Evolutionary conservation across 805 yeast genomes (phyloP), one percentile per base, ranked within the genome.

Genomic region (fission yeast (Schizosaccharomyces pombe)): DNA sequence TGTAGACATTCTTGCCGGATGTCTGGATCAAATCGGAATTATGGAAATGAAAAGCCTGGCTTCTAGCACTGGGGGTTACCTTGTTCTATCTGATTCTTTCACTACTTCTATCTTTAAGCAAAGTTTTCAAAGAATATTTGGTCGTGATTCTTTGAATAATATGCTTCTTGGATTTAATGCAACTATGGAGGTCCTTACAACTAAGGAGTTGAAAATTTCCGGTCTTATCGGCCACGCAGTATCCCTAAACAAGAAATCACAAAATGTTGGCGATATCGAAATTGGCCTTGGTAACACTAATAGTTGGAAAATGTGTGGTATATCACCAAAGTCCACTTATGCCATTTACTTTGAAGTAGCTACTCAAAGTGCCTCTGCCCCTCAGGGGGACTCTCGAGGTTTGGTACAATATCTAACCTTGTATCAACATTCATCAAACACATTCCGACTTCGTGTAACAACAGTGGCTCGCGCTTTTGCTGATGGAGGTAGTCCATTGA

Each of bases 151-250:
- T 52, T 87, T 81, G 55, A 95, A 94, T 54, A 82, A 74, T 67
- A 75, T 94, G 64, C 75, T 78, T 59, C 83, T 83, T 82, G 95
- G 93, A 33, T 84, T 85, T 74, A 87, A 85, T 64, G 96, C 93
- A 57, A 75, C 79, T 34, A 70, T 91, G 64, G 87, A 87, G 61
- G 86, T 91, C 52, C 79, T 86, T 63, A 85, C 95, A 4, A 79
- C 93, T 43, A 77, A 75, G 62, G 94, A 86, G 63, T 75, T 91
- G 64, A 89, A 87, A 68, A 77, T 91, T 53, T 78, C 89, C 53
- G 99, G 98, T 55, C 71, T 91, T 56, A 84, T 91, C 64, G 99
- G 99, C 47, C 94, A 87, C 65, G 95, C 93, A 3, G 75, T 84
- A 9, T 78, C 94, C 5, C 70, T 77, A 63, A 61, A 61, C 60